phyloP scores from a whole-genome alignment of 345 rosid species.

The Brassica juncea region DNA sequence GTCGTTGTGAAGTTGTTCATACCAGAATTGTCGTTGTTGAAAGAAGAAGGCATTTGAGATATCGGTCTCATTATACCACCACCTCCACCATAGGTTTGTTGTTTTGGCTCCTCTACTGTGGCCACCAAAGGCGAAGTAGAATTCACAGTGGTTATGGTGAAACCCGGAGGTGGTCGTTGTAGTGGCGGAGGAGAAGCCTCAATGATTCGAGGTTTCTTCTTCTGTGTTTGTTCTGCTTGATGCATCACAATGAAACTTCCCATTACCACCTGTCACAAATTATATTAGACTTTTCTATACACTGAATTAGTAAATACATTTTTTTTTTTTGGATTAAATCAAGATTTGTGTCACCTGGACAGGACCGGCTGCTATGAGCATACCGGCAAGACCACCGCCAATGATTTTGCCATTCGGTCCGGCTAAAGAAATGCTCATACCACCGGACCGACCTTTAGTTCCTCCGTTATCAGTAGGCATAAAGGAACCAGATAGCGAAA shows the following conservation, averaged over 20 bases:
- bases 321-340: not conserved
- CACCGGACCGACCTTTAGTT: conserved; percentile 83
- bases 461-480: conserved; percentile 77
- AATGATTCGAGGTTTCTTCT: conserved; percentile 52
- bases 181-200: conserved; percentile 36
- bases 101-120: conserved; percentile 35
- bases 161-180: conserved; percentile 31
- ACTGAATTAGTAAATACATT: not conserved
- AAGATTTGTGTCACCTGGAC: conserved; percentile 62
- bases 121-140: conserved; percentile 43
- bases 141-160: conserved; percentile 44
- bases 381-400: conserved; percentile 93
- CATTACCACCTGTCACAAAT: conserved; percentile 64
- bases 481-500: conserved; percentile 81
- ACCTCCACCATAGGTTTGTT: conserved; percentile 16
- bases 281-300: not conserved
- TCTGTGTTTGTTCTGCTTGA: conserved; percentile 67
- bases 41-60: conserved; percentile 40
- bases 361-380: conserved; percentile 87
- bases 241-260: conserved; percentile 84
- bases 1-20: conserved; percentile 39
- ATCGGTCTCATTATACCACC: conserved; percentile 52
- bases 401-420: conserved; percentile 90
- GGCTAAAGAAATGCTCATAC: conserved; percentile 93
- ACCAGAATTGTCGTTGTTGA: conserved; percentile 44